phyloP scores from a whole-genome alignment of 352 stramenopile species.

The Globisporangium spinosum region DNA sequence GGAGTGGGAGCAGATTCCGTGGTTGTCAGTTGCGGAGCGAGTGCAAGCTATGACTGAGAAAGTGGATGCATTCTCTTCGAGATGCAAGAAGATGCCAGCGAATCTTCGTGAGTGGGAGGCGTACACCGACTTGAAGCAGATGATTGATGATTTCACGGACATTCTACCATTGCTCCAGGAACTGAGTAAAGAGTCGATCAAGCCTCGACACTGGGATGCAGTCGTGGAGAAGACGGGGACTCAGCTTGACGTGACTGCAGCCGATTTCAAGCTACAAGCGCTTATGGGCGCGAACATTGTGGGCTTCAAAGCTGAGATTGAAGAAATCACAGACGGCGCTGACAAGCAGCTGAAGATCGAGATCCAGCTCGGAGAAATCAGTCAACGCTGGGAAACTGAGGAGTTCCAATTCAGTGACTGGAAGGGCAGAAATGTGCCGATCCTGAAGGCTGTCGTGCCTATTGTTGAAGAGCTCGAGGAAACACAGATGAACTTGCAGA shows the following conservation, averaged over 20 bases:
- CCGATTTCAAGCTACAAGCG: conserved; percentile 95
- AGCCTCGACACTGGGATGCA: conserved; percentile 95
- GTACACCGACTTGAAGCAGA: conserved; percentile 94
- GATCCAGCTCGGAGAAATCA: conserved; percentile 92
- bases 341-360: conserved; percentile 99
- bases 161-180: conserved; percentile 95
- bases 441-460: conserved; percentile 94
- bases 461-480: conserved; percentile 98
- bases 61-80: conserved; percentile 93
- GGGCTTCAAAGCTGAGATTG: conserved; percentile 91
- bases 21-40: conserved; percentile 91
- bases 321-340: conserved; percentile 97
- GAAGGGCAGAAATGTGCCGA: conserved; percentile 93
- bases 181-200: conserved; percentile 96
- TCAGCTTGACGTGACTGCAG: conserved; percentile 91
- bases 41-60: conserved; percentile 96
- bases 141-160: conserved; percentile 98
- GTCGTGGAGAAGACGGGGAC: conserved; percentile 93
- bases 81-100: conserved; percentile 97
- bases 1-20: conserved; percentile 96
- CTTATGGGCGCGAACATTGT: conserved; percentile 94
- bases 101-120: conserved; percentile 96
- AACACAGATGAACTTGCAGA: conserved; percentile 97
- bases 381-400: conserved; percentile 90
- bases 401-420: conserved; percentile 95